Conservation (phyloP, 345 rosid genomes). For the Fremontodendron californicum region DNA sequence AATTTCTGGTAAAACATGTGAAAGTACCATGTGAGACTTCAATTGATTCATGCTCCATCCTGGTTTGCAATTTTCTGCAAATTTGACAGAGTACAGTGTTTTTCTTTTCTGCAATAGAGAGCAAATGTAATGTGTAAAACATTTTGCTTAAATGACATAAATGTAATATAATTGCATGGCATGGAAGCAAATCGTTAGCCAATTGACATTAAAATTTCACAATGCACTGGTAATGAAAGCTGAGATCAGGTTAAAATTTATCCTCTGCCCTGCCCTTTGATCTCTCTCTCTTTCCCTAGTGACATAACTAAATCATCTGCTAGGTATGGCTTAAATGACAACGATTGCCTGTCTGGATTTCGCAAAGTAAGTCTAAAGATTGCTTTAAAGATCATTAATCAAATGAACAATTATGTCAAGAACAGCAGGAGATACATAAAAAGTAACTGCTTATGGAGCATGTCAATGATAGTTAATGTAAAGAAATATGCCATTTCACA, state of each 20-base stretch:
- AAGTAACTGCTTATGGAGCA: background rate
- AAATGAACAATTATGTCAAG: background rate
- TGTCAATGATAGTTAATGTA: background rate
- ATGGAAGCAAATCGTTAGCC: background rate
- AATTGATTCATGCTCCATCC: conserved; percentile 23
- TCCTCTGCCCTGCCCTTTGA: background rate
- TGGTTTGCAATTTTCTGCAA: background rate
- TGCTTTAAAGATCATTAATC: background rate
- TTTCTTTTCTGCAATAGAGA: background rate
- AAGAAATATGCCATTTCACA: background rate
- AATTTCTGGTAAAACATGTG: background rate
- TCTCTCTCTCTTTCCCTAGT: background rate
- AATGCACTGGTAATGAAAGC: background rate
- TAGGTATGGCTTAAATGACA: background rate
- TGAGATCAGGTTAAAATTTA: background rate
- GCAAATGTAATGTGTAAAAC: background rate
- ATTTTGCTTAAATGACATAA: background rate
- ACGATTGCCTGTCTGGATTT: background rate
- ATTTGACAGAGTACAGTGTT: background rate
- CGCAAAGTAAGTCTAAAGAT: background rate
- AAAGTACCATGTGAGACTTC: conserved; percentile 19
- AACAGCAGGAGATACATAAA: background rate
- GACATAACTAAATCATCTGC: background rate
- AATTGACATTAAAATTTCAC: background rate
- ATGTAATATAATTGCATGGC: background rate